Conservation (phyloP, 164 flowering plant genomes). For the Vitis labrusca region DNA sequence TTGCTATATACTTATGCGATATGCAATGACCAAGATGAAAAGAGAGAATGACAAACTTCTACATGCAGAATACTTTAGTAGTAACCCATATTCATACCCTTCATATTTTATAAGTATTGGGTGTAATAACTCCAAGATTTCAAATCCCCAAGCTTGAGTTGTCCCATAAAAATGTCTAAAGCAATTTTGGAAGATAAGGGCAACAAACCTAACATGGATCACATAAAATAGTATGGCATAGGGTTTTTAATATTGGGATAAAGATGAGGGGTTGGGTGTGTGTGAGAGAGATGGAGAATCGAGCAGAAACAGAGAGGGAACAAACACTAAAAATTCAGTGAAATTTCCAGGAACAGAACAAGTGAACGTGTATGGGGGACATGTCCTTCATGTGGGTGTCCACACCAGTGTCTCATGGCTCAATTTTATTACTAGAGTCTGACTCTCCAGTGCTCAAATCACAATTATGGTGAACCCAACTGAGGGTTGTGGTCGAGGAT, state of each 20-base stretch:
- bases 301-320: conserved; percentile 5
- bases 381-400: conserved; percentile 19
- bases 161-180: conserved; percentile 17
- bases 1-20: too few relatives aligned
- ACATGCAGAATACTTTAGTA: neutral
- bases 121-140: conserved; percentile 9
- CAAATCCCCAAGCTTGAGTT: conserved; percentile 16
- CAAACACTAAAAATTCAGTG: conserved; percentile 24
- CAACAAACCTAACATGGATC: conserved; percentile 8
- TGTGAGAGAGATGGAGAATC: conserved; percentile 5
- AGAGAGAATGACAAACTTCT: neutral
- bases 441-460: neutral
- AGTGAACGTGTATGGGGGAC: conserved; percentile 22
- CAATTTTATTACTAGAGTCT: neutral
- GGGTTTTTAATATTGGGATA: neutral
- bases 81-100: neutral
- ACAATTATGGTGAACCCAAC: neutral
- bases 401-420: conserved; percentile 3
- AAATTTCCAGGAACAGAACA: conserved; percentile 2
- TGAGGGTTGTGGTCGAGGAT: neutral
- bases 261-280: neutral
- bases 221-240: conserved; percentile 5
- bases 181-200: conserved; percentile 1
- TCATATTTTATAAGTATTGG: neutral
- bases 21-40: neutral